Percentiles rank a stretch among this genome's conserved stretches.
These are phyloP conservation scores for Cymodocea nodosa DNA, from an alignment of 116 monocot genomes.

Conservation along the genomic window DNA sequence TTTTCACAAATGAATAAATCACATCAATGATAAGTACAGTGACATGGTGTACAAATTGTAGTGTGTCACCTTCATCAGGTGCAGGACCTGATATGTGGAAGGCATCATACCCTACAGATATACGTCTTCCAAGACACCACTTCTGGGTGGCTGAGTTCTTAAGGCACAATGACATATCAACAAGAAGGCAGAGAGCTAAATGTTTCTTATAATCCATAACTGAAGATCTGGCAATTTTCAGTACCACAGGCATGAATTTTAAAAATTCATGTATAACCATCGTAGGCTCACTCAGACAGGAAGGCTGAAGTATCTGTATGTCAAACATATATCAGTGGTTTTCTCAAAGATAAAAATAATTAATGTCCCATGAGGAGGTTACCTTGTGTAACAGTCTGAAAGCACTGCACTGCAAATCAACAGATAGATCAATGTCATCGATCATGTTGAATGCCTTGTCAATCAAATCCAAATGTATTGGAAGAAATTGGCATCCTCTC, in stretches of 20 bases:
- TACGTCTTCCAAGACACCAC: conserved; percentile 1
- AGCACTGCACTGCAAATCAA: conserved; percentile 26
- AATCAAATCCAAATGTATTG: conserved; percentile 19
- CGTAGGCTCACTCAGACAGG: background rate
- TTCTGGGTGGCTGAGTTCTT: conserved; percentile 15
- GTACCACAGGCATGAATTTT: conserved; percentile 25
- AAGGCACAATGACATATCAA: conserved; percentile 32
- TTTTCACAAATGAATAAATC: conserved; percentile 12
- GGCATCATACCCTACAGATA: conserved; percentile 6
- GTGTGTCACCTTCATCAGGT: conserved; percentile 14
- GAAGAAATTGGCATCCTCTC: conserved; percentile 19
- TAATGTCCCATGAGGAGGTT: background rate
- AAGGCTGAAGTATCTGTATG: conserved; percentile 10
- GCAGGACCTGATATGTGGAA: background rate
- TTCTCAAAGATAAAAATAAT: background rate
- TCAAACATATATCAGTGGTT: conserved; percentile 10
- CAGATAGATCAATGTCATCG: conserved; percentile 25
- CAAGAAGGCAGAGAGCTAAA: conserved; percentile 40
- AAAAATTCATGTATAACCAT: conserved; percentile 22
- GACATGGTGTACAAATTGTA: conserved; percentile 19
- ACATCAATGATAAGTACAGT: conserved; percentile 19
- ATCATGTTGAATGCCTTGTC: conserved; percentile 19
- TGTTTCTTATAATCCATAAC: conserved; percentile 14
- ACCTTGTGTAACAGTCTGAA: conserved; percentile 50
- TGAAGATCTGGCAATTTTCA: conserved; percentile 24